Base-by-base conservation (phyloP, 2,329 filamentous ascomycete species). In the Cladosporium sphaerospermum region DNA sequence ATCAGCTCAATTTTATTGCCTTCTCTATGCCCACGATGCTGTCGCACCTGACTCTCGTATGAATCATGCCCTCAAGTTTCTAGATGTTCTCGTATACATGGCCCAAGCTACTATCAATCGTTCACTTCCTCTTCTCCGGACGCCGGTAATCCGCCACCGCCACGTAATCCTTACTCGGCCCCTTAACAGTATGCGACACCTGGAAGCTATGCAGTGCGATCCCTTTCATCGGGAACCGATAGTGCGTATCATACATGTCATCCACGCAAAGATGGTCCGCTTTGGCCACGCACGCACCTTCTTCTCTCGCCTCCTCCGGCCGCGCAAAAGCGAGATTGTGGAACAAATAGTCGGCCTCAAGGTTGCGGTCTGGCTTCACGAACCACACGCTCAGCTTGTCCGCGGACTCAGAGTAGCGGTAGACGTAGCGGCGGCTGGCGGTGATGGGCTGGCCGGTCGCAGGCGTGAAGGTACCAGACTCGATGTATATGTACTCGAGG, bases 311-410 rank as follows among this genome's bases (percentile, higher is more conserved):
- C 4, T 66, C 64, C 1, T 61, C 61, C 0, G 73, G 71, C 8
- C 72, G 58, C 18, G 72, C 54, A 59, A 90, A 87, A 45, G 82
- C 74, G 32, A 90, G 71, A 56, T 83, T 77, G 61, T 90, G 86
- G 67, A 90, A 91, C 16, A 89, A 71, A 59, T 88, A 86, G 62
- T 89, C 86, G 0, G 83, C 83, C 11, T 76, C 76, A 52, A 74
- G 73, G 13, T 75, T 69, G 56, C 88, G 83, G 13, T 85, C 80
- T 7, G 63, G 61, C 57, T 83, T 82, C 37, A 82, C 82, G 60
- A 90, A 90, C 86, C 86, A 91, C 1, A 86, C 82, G 55, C 81
- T 86, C 18, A 91, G 71, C 28, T 67, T 68, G 61, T 89, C 85
- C 1, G 63, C 71, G 9, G 54, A 61, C 57, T 85, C 82, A 42